Evolutionary conservation across 2,329 filamentous ascomycete genomes (phyloP).

Genomic region (Aureobasidium melanogenum): DNA sequence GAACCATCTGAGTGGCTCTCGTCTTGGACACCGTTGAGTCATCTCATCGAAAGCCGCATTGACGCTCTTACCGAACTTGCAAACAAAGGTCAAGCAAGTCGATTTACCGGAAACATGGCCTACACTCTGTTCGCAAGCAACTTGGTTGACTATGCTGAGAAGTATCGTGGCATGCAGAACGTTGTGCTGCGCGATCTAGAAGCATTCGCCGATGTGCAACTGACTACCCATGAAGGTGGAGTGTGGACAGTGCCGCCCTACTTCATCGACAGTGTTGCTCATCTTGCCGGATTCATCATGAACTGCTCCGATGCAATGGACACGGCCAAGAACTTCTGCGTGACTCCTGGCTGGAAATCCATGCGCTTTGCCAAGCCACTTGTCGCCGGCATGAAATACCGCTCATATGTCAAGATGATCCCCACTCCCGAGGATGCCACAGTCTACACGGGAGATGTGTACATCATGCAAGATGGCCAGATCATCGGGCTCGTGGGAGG

Average conservation of each 20-base stretch:
- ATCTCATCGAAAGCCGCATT: not conserved
- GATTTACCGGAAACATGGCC: conserved; percentile 22
- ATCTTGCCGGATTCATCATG: conserved; percentile 21
- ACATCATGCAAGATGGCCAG: conserved; percentile 17
- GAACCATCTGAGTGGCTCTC: conserved; percentile 20
- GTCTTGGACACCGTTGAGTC: conserved; percentile 15
- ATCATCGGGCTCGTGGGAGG: conserved; percentile 18
- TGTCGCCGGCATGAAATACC: not conserved
- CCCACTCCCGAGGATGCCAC: conserved; percentile 12
- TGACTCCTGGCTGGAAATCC: not conserved
- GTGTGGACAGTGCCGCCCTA: conserved; percentile 25
- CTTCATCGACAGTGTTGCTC: conserved; percentile 19
- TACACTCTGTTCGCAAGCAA: conserved; percentile 25
- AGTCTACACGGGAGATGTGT: conserved; percentile 17
- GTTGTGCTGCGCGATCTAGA: conserved; percentile 25
- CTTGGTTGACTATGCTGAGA: conserved; percentile 21
- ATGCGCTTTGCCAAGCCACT: not conserved
- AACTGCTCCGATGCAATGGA: conserved; percentile 24
- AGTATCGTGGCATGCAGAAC: conserved; percentile 25
- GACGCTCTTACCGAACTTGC: not conserved
- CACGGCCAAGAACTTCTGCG: conserved; percentile 14
- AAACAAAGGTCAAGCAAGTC: not conserved
- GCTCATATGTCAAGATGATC: not conserved
- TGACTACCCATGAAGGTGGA: conserved; percentile 19
- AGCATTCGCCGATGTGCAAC: conserved; percentile 23